Evolutionary conservation across 164 flowering plant species (phyloP), one percentile per base, ranked within the genome.

Genomic region (Vitis riparia): DNA sequence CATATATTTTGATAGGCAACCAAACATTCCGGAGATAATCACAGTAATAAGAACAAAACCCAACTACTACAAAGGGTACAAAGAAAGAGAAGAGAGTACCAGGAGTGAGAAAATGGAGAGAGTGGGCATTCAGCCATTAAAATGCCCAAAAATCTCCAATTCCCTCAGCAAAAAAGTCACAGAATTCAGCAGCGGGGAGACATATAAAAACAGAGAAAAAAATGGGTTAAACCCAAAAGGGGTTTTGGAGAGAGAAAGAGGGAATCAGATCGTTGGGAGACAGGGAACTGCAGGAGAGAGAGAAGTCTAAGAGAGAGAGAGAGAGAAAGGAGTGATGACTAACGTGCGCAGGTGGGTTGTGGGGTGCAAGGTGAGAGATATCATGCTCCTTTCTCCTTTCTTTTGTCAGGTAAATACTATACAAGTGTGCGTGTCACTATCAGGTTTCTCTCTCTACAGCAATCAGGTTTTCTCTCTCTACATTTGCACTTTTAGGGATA

Each of bases 241-340:
- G 72, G 72, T 19, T 61, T 61, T 11, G 55, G 62, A 55, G 73
- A 62, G 67, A 62, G 73, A 70, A 44, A 68, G 59, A 61, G 12
- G 62, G 65, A 52, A 69, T 61, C 51, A 1, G 66, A 69, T 62
- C 66, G 16, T 32, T 62, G 44, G 60, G 58, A 9, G 15, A 59
- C 44, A 23, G 62, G 8, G 32, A 47, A 37, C 37, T 37, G 62
- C 19, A 57, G 14, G n/a, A 61, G n/a, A 32, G 50, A 61, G 13
- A 61, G 13, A 30, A 4, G 3, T 30, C 2, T 13, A n/a, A 15
- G 13, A 8, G 12, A 69, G 65, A 13, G 12, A 68, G n/a, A n/a
- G n/a, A n/a, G 37, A 51, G 19, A 3, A 19, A 51, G 8, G 53
- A 47, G 55, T 59, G 63, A 15, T 52, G 5, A 12, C 13, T 52